A percentile compares a stretch with the other conserved stretches of the same genome.
These are phyloP conservation scores for Anthracocystis setariae DNA, from an alignment of 1,284 basidiomycete genomes.

Conservation along the genomic window DNA sequence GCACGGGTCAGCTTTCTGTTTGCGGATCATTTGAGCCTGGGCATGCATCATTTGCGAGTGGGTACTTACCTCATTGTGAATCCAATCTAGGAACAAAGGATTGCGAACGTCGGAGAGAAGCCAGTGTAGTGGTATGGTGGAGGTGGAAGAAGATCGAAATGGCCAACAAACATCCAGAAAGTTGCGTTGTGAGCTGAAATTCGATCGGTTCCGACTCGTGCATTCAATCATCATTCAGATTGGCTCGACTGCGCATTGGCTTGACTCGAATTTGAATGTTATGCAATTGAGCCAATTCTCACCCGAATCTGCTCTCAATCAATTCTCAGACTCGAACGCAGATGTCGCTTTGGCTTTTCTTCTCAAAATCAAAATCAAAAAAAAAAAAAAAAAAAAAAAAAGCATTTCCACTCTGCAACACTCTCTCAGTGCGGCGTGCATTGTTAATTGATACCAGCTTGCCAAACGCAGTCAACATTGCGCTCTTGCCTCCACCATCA, in stretches of 20 bases:
- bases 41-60: too few species aligned
- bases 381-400: too few species aligned
- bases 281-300: not conserved
- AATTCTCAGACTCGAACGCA: slow-evolving; percentile 1
- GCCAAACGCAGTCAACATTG: not conserved
- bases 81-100: not conserved
- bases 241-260: not conserved
- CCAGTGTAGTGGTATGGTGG: not conserved
- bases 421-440: too few species aligned
- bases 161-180: not conserved
- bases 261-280: slow-evolving; percentile 23
- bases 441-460: too few species aligned
- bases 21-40: too few species aligned
- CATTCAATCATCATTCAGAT: too few species aligned
- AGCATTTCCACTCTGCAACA: too few species aligned
- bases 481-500: slow-evolving; percentile 4
- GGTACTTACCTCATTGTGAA: slow-evolving; percentile 25
- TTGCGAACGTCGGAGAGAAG: not conserved
- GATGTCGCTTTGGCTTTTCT: not conserved
- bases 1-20: too few species aligned
- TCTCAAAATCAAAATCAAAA: slow-evolving; percentile 4
- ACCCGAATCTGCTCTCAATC: slow-evolving; percentile 2
- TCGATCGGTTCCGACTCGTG: slow-evolving; percentile 32
- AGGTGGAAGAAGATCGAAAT: slow-evolving; percentile 1
- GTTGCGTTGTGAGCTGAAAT: slow-evolving; percentile 2